Evolutionary conservation across 1,284 basidiomycete genomes (phyloP).

Genomic region (Bondarzewia mesenterica): DNA sequence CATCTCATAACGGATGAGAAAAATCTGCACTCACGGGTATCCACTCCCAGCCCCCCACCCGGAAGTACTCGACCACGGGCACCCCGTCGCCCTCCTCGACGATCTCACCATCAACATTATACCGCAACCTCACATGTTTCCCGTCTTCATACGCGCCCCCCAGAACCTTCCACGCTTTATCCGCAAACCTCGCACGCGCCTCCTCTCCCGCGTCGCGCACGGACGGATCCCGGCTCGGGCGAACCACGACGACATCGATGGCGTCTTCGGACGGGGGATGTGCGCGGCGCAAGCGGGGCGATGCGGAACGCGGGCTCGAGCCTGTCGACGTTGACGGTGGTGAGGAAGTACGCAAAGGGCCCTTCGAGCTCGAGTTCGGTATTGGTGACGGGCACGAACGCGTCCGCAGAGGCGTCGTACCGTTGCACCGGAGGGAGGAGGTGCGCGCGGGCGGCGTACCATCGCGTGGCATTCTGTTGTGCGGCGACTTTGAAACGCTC

Average conservation of each 20-base stretch:
- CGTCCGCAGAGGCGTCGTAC: constrained; percentile 46
- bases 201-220: constrained; percentile 25
- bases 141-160: constrained; percentile 68
- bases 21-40: constrained; percentile 55
- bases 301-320: constrained; percentile 80
- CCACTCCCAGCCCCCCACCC: constrained; percentile 84
- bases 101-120: constrained; percentile 37
- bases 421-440: constrained; percentile 39
- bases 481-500: constrained; percentile 88
- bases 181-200: constrained; percentile 37
- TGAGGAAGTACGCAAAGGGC: constrained; percentile 83
- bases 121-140: constrained; percentile 56
- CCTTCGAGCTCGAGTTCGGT: constrained; percentile 45
- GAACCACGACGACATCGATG: constrained; percentile 78
- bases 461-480: constrained; percentile 60
- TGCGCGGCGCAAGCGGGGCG: constrained; percentile 43
- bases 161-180: constrained; percentile 44
- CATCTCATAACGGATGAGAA: no score
- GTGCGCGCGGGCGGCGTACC: constrained; percentile 65
- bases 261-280: constrained; percentile 30
- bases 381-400: constrained; percentile 35
- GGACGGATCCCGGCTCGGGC: constrained; percentile 65
- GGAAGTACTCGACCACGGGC: constrained; percentile 71
- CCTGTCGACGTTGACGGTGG: constrained; percentile 74
- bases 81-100: constrained; percentile 37